Evolutionary conservation across 768 basidiomycete species (phyloP), one percentile per base, ranked within the genome.

Genomic region (Kwoniella sp.): DNA sequence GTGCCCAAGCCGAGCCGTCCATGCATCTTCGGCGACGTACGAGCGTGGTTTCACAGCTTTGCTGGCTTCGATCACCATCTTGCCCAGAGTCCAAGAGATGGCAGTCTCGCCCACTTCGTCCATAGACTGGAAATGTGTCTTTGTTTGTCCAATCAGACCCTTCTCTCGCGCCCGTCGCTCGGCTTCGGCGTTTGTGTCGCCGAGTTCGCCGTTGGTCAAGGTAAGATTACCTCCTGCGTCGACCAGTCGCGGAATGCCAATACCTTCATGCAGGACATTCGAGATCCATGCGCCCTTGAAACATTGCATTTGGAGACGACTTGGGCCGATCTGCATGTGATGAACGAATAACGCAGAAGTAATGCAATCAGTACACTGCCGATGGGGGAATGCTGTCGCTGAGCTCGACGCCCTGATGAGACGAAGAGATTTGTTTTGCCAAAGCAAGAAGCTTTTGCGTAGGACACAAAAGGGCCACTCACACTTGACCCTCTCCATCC

Each of bases 201-300:
- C 77, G 1, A 76, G 66, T 7, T 73, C 73, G 4, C 86, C 89
- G 8, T 85, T 82, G 1, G 88, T 74, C 22, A 79, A 60, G 1
- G 90, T 87, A 47, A 82, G 80, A 74, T 93, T 91, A 0, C 94
- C 94, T 1, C 87, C 91, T 0, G 86, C 84, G 79, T 97, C 95
- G 57, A 91, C 86, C 31, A 96, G 88, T 28, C 96, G 85, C 26
- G 96, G 96, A 78, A 99, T 86, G 9, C 93, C 93, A 55, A 99
- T 89, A 30, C 96, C 96, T 77, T 96, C 92, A 71, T 98, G 95
- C 1, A 99, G 81, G 38, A 99, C 90, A 80, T 98, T 97, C 57
- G 90, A 88, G 60, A 99, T 86, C 96, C 96, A 99, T 1, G 96
- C 94, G 0, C 95, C 93, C 81, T 99, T 99, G 88, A 99, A 99